Percentiles rank a stretch among this genome's conserved stretches.
Evolutionary conservation across 1,284 basidiomycete genomes (phyloP).

Genomic region (Pulveroboletus sp.): DNA sequence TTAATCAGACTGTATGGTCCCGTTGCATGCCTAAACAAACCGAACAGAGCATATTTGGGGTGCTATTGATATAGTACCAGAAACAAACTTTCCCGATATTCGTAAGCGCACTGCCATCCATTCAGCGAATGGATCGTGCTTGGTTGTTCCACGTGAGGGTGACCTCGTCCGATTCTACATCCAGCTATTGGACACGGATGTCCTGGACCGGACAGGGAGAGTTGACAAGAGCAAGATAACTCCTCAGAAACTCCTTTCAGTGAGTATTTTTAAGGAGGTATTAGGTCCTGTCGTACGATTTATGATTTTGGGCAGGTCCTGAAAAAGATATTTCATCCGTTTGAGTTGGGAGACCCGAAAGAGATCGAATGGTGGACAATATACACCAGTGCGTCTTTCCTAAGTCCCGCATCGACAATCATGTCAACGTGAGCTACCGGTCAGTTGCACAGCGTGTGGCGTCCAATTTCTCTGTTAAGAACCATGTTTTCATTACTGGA

Average conservation of each 20-base stretch:
- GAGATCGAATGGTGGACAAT: constrained; percentile 80
- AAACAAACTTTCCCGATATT: constrained; percentile 82
- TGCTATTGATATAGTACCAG: constrained; percentile 69
- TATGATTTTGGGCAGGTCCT: constrained; percentile 47
- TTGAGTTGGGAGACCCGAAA: constrained; percentile 56
- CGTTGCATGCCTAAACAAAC: background rate
- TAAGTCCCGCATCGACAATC: background rate
- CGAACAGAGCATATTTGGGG: constrained; percentile 72
- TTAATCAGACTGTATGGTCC: background rate
- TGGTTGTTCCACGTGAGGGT: constrained; percentile 78
- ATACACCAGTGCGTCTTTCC: constrained; percentile 57
- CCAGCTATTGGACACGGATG: constrained; percentile 59
- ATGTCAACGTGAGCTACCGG: background rate
- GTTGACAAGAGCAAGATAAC: constrained; percentile 44
- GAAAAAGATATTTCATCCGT: constrained; percentile 68
- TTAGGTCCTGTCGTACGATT: background rate
- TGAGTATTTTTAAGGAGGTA: constrained; percentile 25
- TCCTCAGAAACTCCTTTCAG: constrained; percentile 63
- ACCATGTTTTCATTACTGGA: constrained; percentile 78
- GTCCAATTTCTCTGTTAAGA: constrained; percentile 59
- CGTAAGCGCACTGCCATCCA: constrained; percentile 66
- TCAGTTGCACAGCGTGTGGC: constrained; percentile 77
- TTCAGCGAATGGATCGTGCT: constrained; percentile 61
- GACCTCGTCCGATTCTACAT: constrained; percentile 76
- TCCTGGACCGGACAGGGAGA: constrained; percentile 40